Conservation (phyloP, 2,329 filamentous ascomycete genomes). For the Trichophyton verrucosum region DNA sequence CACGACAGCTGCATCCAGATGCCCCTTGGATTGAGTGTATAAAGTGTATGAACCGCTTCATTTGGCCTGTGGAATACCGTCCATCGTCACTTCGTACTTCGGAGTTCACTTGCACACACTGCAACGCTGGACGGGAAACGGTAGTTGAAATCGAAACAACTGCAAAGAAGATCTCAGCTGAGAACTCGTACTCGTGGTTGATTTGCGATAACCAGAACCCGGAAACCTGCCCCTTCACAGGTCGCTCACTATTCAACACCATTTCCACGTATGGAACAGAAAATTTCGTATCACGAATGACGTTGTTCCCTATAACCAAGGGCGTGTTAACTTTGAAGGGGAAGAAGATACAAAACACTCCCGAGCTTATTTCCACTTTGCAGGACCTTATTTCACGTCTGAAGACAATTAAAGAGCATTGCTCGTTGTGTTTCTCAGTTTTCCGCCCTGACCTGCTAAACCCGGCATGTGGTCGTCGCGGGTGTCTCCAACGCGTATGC, state of each 20-base stretch:
- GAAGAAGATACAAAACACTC: slow-evolving; percentile 34
- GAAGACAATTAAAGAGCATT: slow-evolving; percentile 29
- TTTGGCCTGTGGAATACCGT: slow-evolving; percentile 38
- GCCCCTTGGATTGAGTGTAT: slow-evolving; percentile 37
- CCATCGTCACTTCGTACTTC: slow-evolving; percentile 16
- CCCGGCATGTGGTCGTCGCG: slow-evolving; percentile 35
- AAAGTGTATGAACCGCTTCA: slow-evolving; percentile 35
- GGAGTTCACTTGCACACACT: slow-evolving; percentile 34
- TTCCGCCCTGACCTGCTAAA: slow-evolving; percentile 28
- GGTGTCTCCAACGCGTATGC: slow-evolving; percentile 37
- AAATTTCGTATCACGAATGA: slow-evolving; percentile 27
- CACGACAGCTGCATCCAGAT: neutral
- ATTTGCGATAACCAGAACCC: slow-evolving; percentile 30
- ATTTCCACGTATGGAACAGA: slow-evolving; percentile 24
- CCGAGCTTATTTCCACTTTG: slow-evolving; percentile 26
- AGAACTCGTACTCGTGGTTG: slow-evolving; percentile 37
- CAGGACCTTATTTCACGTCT: slow-evolving; percentile 28
- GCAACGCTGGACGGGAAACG: slow-evolving; percentile 24
- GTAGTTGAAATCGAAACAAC: slow-evolving; percentile 30
- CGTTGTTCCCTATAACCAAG: slow-evolving; percentile 22
- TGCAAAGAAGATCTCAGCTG: slow-evolving; percentile 24
- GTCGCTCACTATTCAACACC: slow-evolving; percentile 31
- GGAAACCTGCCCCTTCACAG: slow-evolving; percentile 28
- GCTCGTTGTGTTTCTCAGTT: slow-evolving; percentile 37
- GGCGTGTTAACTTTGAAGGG: slow-evolving; percentile 17